Conservation (phyloP, 495 filamentous ascomycete species). For the Aspergillus bertholletiae region DNA sequence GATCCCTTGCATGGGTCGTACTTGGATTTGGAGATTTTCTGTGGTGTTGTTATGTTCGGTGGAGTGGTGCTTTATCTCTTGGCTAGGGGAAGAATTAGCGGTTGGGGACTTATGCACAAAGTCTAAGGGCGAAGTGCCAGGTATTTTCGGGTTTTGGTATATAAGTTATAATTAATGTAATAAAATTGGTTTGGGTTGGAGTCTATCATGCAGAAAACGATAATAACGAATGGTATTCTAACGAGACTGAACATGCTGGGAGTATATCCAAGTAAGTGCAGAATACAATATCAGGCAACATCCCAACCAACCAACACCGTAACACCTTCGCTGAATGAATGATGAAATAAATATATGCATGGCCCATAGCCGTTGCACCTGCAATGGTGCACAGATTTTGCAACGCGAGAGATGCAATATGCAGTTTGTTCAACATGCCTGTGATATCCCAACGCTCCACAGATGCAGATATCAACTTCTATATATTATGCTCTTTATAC, state of each 20-base stretch:
- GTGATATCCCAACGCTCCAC: not conserved
- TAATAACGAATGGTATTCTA: not conserved
- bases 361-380: not conserved
- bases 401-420: slow-evolving; percentile 1
- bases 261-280: slow-evolving; percentile 1
- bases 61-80: slow-evolving; percentile 48
- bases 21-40: slow-evolving; percentile 61
- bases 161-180: too few relatives aligned
- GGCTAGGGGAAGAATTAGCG: slow-evolving; percentile 33
- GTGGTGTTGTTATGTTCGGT: slow-evolving; percentile 55
- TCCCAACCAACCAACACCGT: slow-evolving; percentile 17
- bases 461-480: slow-evolving; percentile 13
- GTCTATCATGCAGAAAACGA: not conserved
- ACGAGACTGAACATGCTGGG: not conserved
- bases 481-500: slow-evolving; percentile 17
- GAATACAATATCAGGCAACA: slow-evolving; percentile 2
- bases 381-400: not conserved
- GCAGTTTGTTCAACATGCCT: slow-evolving; percentile 8
- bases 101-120: slow-evolving; percentile 26
- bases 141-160: too few relatives aligned
- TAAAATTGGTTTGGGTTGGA: not conserved
- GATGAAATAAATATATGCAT: slow-evolving; percentile 13
- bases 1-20: slow-evolving; percentile 52
- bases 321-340: slow-evolving; percentile 39
- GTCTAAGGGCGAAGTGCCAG: too few relatives aligned